Evolutionary conservation across 2,329 filamentous ascomycete genomes (phyloP), one percentile per base, ranked within the genome.

Genomic region (Neofusicoccum laricinum): DNA sequence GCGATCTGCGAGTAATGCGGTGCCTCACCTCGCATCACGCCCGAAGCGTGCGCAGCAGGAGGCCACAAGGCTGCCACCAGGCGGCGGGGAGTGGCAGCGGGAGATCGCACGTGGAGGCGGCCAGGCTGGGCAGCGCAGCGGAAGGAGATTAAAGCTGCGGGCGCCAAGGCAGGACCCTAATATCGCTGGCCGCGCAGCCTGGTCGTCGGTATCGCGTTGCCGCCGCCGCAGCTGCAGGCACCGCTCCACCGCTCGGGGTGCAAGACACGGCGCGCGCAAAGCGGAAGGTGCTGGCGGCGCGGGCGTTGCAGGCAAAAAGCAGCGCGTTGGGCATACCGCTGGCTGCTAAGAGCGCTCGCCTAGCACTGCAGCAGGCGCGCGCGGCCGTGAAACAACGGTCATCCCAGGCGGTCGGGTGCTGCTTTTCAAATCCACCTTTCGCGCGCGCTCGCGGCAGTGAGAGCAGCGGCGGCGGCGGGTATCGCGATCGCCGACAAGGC

Each of bases 401-500:
- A 59, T 59, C 55, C 55, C 55, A 59, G 55, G 40, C 55, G 11
- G 55, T 46, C 30, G 55, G 55, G 55, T 59, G 55, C 53, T 21
- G 53, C 15, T 34, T 58, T 58, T 45, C 53, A 32, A 41, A 58
- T 17, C 19, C 21, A 38, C 38, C 21, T 38, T 19, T 12, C 19
- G 45, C 45, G 8, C 10, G 8, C 19, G 45, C 45, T 30, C 8
- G 15, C 30, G 32, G 34, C 38, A 41, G 19, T 40, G 41, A 25
- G 25, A 6, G 5, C 25, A 30, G 25, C 25, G 25, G 25, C 25
- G 30, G 41, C 41, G 41, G 41, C 55, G 55, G 55, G 55, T 59
- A 59, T 59, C 55, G 55, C 55, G 55, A 59, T 59, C 55, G 41
- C 55, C 55, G 55, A 34, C 55, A 59, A 46, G 55, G 55, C 55